phyloP scores from a whole-genome alignment of 441 rosid genomes.

The Populus tomentosa region DNA sequence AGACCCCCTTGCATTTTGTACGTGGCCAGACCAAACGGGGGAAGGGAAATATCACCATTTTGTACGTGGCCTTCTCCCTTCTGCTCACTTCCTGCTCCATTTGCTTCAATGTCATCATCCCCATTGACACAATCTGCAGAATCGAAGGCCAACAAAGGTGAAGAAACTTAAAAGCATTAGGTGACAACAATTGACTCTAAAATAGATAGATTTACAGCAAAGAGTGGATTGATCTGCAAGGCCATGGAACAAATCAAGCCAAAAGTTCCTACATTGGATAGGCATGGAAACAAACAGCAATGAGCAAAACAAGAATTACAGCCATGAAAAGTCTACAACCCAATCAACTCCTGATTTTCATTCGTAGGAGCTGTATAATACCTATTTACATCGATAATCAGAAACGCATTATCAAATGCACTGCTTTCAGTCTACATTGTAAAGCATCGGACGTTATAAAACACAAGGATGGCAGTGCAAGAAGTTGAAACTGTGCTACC shows the following conservation, averaged over 20 bases:
- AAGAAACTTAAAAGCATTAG: neutral
- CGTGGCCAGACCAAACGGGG: constrained; percentile 60
- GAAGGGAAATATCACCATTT: constrained; percentile 36
- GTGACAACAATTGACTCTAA: neutral
- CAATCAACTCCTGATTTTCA: neutral
- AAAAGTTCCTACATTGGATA: neutral
- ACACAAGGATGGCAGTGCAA: neutral
- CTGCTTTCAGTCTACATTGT: neutral
- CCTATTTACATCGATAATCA: neutral
- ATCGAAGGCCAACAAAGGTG: neutral
- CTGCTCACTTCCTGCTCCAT: constrained; percentile 10
- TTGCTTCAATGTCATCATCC: constrained; percentile 6
- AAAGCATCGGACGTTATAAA: neutral
- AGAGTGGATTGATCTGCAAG: neutral
- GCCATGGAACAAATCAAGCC: neutral
- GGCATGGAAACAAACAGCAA: neutral
- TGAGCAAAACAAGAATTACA: neutral
- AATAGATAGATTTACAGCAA: neutral
- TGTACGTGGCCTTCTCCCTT: constrained; percentile 5
- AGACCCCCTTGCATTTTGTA: constrained; percentile 78
- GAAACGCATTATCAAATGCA: neutral
- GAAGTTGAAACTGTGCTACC: neutral
- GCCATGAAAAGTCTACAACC: neutral
- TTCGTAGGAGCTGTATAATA: neutral
- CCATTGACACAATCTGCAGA: constrained; percentile 32